These are phyloP conservation scores for Pinus albicaulis DNA, from an alignment of 75 land plant species.

Conservation along the genomic window DNA sequence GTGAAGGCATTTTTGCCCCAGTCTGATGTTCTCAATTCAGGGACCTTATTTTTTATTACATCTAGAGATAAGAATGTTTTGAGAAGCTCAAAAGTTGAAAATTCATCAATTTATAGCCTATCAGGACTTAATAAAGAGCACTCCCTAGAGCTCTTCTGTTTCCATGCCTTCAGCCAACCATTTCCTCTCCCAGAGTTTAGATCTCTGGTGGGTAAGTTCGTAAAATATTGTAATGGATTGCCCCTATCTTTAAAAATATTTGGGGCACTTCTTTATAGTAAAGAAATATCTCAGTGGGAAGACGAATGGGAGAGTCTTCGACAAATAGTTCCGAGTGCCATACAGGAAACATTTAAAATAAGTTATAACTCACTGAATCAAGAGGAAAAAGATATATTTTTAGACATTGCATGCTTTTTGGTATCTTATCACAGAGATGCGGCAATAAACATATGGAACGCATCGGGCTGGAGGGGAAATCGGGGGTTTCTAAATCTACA, in stretches of 20 bases:
- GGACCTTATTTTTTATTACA: not conserved
- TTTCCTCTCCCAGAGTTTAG: not conserved
- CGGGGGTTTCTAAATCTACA: not conserved
- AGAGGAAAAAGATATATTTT: not conserved
- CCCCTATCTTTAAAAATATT: not conserved
- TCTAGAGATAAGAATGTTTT: not conserved
- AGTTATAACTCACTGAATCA: not conserved
- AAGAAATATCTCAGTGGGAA: not conserved
- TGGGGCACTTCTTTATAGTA: not conserved
- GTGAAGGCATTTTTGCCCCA: not conserved
- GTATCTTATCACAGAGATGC: too few relatives aligned
- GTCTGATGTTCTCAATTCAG: not conserved
- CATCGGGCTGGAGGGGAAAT: not conserved
- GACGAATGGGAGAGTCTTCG: not conserved
- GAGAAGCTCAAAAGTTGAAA: not conserved
- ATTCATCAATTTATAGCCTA: not conserved
- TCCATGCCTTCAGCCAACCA: not conserved
- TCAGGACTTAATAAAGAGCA: not conserved
- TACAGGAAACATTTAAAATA: not conserved
- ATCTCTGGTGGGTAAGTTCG: not conserved
- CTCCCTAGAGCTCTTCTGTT: not conserved
- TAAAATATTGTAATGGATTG: not conserved
- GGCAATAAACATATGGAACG: not conserved
- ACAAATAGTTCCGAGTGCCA: not conserved
- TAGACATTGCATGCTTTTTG: slow-evolving; percentile 1